These are phyloP conservation scores for Aureobasidium sp. DNA, from an alignment of 2,329 filamentous ascomycete genomes.

Conservation along the genomic window DNA sequence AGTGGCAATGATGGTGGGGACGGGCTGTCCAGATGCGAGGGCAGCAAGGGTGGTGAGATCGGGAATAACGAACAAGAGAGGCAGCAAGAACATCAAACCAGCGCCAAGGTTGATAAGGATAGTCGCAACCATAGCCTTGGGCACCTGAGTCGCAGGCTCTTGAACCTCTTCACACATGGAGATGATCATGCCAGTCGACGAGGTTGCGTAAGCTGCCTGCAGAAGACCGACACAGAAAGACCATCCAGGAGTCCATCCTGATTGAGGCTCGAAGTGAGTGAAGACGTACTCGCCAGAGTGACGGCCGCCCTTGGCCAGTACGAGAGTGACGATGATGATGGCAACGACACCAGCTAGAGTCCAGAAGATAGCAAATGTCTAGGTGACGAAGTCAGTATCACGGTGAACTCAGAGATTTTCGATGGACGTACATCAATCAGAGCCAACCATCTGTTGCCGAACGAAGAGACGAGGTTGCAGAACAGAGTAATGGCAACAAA, in stretches of 20 bases:
- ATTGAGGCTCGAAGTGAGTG: constrained; percentile 59
- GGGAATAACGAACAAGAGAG: constrained; percentile 62
- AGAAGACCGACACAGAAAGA: constrained; percentile 66
- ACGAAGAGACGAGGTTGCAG: constrained; percentile 45
- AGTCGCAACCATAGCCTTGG: constrained; percentile 63
- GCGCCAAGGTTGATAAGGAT: constrained; percentile 60
- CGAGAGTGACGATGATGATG: constrained; percentile 56
- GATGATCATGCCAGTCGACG: constrained; percentile 73
- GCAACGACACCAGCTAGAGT: constrained; percentile 65
- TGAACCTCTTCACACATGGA: constrained; percentile 70
- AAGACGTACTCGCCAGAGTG: constrained; percentile 58
- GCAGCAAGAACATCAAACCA: constrained; percentile 62
- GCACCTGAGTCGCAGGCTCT: constrained; percentile 59
- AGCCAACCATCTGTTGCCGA: constrained; percentile 49
- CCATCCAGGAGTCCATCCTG: constrained; percentile 64
- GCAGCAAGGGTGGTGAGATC: constrained; percentile 47
- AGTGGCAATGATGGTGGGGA: constrained; percentile 56
- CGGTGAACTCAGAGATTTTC: background rate
- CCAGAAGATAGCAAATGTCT: constrained; percentile 69
- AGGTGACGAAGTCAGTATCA: background rate
- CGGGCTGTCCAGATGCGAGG: constrained; percentile 52
- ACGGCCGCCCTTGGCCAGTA: constrained; percentile 62
- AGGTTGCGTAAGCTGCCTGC: constrained; percentile 67
- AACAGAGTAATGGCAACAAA: constrained; percentile 45
- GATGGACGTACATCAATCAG: constrained; percentile 56